Evolutionary conservation across 2,329 filamentous ascomycete species (phyloP).

Genomic region (Sarocladium kiliense): DNA sequence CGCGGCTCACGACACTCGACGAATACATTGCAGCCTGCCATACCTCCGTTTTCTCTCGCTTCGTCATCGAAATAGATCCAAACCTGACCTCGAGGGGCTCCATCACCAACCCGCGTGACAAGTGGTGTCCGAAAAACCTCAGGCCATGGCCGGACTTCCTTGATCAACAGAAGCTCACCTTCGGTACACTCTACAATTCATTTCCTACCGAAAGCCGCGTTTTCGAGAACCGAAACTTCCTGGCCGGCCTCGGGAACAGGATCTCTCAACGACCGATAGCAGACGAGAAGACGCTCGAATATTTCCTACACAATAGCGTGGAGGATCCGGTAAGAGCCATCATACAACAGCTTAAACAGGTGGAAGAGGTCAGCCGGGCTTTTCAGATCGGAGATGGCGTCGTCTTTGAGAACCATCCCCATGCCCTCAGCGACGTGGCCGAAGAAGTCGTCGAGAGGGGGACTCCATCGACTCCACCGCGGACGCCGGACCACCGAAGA

Average conservation of each 20-base stretch:
- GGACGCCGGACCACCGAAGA: conserved; percentile 15
- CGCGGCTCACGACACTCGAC: conserved; percentile 20
- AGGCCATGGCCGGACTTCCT: conserved; percentile 24
- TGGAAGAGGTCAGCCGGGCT: conserved; percentile 12
- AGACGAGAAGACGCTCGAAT: conserved; percentile 25
- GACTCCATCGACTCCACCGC: conserved; percentile 11
- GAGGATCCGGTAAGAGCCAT: conserved; percentile 25
- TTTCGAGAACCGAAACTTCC: conserved; percentile 20
- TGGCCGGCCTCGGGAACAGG: conserved; percentile 18
- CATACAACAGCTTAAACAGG: conserved; percentile 21
- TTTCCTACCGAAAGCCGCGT: conserved; percentile 17
- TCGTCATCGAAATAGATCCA: conserved; percentile 20
- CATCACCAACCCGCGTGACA: conserved; percentile 23
- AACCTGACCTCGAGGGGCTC: conserved; percentile 20
- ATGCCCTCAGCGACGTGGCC: conserved; percentile 20
- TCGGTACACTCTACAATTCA: conserved; percentile 17
- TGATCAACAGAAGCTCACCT: conserved; percentile 16
- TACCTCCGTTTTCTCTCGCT: conserved; percentile 17
- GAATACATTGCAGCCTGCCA: conserved; percentile 27
- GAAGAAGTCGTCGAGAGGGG: conserved; percentile 22
- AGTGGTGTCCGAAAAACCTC: conserved; percentile 23
- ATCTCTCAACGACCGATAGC: conserved; percentile 14
- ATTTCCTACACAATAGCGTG: conserved; percentile 22
- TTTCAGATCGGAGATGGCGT: conserved; percentile 21
- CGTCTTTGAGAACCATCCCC: conserved; percentile 25